Base-by-base conservation (phyloP, 768 basidiomycete species). In the Xerocomellus dryophilus region DNA sequence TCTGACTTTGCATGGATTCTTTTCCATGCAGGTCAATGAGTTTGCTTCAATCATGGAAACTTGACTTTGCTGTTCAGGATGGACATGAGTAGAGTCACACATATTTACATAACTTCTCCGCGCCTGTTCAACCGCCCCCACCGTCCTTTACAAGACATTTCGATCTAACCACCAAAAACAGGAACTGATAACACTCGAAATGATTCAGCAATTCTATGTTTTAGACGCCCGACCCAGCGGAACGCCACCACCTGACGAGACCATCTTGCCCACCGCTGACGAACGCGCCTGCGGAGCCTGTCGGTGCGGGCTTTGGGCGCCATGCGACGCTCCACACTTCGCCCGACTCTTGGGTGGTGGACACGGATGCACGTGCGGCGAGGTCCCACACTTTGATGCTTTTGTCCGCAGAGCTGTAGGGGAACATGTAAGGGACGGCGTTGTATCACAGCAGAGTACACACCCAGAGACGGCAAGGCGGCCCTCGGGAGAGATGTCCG, bases 341-440 rank as follows among this genome's bases (percentile, higher is more conserved):
- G 20, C 86, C 86, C 1, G 81, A 81, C 50, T 92, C 90, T 65
- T 87, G 82, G 7, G 88, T 76, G 0, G 89, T 92, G 20, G 85
- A 88, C 18, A 93, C 89, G 11, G 83, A 82, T 1, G 84, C 74
- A 6, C 89, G 83, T 7, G 88, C 80, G 4, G 77, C 80, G 48
- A 93, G 79, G 61, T 94, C 92, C 92, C 92, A 94, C 8, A 93
- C 82, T 64, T 91, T 92, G 58, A 91, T 83, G 1, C 83, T 86
- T 69, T 88, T 90, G 69, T 94, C 92, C 11, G 90, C 86, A 42
- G 91, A 92, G 17, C 90, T 90, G 50, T 39, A 43, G 27, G 27
- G 40, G 42, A n/a, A 23, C 35, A 23, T 17, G 15, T 60, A 7
- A 51, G 43, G 1, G 8, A 50, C 8, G 20, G 18, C 36, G 43